Conservation (phyloP, 2,329 filamentous ascomycete species). For the Xylaria digitata region DNA sequence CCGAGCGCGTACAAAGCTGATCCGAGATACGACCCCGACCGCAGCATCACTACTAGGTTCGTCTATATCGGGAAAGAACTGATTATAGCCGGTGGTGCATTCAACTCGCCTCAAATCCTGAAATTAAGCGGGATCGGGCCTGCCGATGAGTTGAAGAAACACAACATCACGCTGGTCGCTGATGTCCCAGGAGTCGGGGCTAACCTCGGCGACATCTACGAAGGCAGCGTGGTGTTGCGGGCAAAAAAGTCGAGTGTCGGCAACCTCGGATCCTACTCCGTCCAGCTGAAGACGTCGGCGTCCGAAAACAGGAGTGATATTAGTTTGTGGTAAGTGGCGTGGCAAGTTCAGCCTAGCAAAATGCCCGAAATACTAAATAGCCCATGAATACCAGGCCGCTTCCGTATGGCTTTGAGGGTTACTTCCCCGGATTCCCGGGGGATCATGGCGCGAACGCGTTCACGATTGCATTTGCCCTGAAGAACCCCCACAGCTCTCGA, state of each 20-base stretch:
- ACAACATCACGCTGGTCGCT: slow-evolving; percentile 56
- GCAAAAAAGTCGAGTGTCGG: slow-evolving; percentile 34
- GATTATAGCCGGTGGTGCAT: slow-evolving; percentile 62
- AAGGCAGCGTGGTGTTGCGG: slow-evolving; percentile 54
- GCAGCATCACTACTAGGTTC: slow-evolving; percentile 48
- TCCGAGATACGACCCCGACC: slow-evolving; percentile 40
- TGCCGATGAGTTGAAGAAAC: slow-evolving; percentile 51
- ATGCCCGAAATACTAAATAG: not conserved
- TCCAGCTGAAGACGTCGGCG: slow-evolving; percentile 41
- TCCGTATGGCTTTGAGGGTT: slow-evolving; percentile 40
- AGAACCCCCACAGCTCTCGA: slow-evolving; percentile 65
- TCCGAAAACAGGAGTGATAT: slow-evolving; percentile 36
- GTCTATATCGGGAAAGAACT: slow-evolving; percentile 57
- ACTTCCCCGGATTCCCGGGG: slow-evolving; percentile 39
- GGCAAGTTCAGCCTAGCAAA: not conserved
- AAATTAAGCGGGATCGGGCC: slow-evolving; percentile 60
- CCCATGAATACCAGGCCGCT: slow-evolving; percentile 9
- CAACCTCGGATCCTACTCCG: slow-evolving; percentile 34
- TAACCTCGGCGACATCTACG: slow-evolving; percentile 67
- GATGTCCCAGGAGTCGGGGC: slow-evolving; percentile 67
- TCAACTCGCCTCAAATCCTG: slow-evolving; percentile 64
- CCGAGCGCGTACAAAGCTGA: slow-evolving; percentile 42
- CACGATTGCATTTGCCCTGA: slow-evolving; percentile 62
- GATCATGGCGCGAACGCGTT: slow-evolving; percentile 53
- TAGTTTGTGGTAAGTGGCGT: slow-evolving; percentile 18